Conservation (phyloP, 176 grass and related monocot species). For the sorghum (Sorghum bicolor) region DNA sequence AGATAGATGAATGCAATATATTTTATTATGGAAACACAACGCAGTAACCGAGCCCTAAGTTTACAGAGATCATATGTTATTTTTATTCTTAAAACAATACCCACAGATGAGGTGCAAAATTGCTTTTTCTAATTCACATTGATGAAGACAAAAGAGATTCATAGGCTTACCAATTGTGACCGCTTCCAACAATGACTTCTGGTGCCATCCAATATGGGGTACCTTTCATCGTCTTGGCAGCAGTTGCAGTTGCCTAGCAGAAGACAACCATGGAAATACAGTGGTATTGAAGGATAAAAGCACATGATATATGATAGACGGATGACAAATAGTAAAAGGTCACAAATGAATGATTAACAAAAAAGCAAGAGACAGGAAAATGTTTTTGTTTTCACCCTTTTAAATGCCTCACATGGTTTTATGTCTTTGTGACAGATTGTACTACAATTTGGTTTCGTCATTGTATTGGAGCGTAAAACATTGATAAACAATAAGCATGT, state of each 20-base stretch:
- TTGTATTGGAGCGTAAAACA: not conserved
- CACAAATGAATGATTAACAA: not conserved
- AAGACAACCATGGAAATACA: not conserved
- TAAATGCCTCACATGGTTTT: not conserved
- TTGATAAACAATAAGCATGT: not conserved
- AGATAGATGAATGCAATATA: not conserved
- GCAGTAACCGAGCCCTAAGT: not conserved
- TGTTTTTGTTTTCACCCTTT: not conserved
- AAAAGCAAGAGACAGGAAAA: not conserved
- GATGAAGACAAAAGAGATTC: not conserved
- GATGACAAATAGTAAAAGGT: not conserved
- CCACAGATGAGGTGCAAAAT: not conserved
- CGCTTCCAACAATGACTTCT: conserved; percentile 89
- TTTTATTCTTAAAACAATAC: not conserved
- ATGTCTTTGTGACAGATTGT: not conserved
- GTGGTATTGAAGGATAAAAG: not conserved
- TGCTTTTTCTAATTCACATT: not conserved
- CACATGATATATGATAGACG: not conserved
- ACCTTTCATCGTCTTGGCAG: conserved; percentile 88
- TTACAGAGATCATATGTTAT: not conserved
- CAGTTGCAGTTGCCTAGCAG: conserved; percentile 70
- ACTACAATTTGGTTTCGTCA: not conserved
- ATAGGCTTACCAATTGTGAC: conserved; percentile 69
- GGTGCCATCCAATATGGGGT: conserved; percentile 94
- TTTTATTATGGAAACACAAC: not conserved